Base-by-base conservation (phyloP, 768 basidiomycete genomes). In the Russula ochroleuca region DNA sequence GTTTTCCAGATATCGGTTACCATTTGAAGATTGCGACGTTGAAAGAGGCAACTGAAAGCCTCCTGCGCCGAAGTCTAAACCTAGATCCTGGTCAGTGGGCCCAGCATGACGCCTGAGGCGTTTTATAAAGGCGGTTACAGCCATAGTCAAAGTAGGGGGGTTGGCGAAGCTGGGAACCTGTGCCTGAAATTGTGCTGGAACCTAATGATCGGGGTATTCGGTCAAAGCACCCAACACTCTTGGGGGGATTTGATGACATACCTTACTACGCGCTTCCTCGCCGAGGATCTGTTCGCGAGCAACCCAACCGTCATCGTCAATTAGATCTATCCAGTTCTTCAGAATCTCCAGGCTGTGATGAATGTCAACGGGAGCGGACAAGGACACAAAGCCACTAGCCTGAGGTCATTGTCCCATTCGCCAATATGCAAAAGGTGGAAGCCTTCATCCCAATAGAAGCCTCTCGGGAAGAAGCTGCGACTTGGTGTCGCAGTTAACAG, bases 371-470 rank as follows among this genome's bases (percentile, higher is more conserved):
- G 21, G 11, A 21, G 28, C 17, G 25, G 21, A 3, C 23, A 4
- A 17, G 23, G 4, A 55, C 6, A 49, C 10, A 31, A 25, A 37
- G 9, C 11, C 9, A 61, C 70, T 55, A 63, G 85, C 86, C 85
- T 86, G 59, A 97, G 84, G 69, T 92, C 93, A 63, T 88, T 93
- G 71, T 98, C 96, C 90, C 90, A 95, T 70, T 87, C 85, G 19
- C 93, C 93, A 50, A 98, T 91, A 68, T 95, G 87, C 38, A 94
- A 75, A 35, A 98, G 76, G 75, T 98, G 95, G 79, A 98, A 98
- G 1, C 95, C 95, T 75, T 98, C 95, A 73, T 98, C 95, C 95
- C 95, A 98, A 74, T 98, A 98, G 75, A 98, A 98, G 19, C 95
- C 95, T 73, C 95, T 81, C 0, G 95, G 95, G 79, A 98, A 98